Base-by-base conservation (phyloP, 768 basidiomycete species). In the Dioszegia aurantiaca region DNA sequence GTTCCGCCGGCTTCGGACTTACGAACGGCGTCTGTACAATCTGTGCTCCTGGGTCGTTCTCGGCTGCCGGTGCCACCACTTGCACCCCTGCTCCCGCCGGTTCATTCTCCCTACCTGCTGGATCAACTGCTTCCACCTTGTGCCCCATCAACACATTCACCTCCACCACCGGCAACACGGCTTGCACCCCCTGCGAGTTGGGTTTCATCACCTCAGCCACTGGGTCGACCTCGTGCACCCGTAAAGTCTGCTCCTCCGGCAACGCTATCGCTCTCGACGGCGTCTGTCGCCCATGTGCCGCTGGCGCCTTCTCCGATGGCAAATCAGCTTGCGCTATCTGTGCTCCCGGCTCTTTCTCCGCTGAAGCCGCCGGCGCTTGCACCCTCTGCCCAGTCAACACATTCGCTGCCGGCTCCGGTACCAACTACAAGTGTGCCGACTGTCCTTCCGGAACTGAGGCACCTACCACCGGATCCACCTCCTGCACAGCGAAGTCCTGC, bases 281-380 rank as follows among this genome's bases (percentile, higher is more conserved):
- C 30, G 42, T 19, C 14, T 43, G 54, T 19, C 3, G 3, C 8
- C 2, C 37, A 17, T 53, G 51, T 26, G 36, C 37, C 21, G 51
- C 51, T 39, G 51, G 51, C 11, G 27, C 16, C 4, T 53, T 26
- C 37, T 53, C 31, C 9, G 49, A 39, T 27, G 49, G 49, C 21
- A 52, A 52, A 9, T 21, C 21, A 5, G 54, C 30, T 8, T 43
- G 54, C 21, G 23, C 19, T 11, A 30, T 33, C 28, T 47, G 45
- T 19, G 45, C 56, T 14, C 31, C 46, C 19, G 56, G 56, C 14
- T 37, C 44, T 27, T 26, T 14, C 33, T 11, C 23, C 21, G 24
- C 5, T 33, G 51, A 37, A 8, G n/a, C n/a, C n/a, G 51, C 39
- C 14, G 36, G 37, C 19, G 19, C 23, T 6, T 53, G 37, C 26